Evolutionary conservation across 1,139 yeast genomes (phyloP).

Genomic region (Taphrina communis): DNA sequence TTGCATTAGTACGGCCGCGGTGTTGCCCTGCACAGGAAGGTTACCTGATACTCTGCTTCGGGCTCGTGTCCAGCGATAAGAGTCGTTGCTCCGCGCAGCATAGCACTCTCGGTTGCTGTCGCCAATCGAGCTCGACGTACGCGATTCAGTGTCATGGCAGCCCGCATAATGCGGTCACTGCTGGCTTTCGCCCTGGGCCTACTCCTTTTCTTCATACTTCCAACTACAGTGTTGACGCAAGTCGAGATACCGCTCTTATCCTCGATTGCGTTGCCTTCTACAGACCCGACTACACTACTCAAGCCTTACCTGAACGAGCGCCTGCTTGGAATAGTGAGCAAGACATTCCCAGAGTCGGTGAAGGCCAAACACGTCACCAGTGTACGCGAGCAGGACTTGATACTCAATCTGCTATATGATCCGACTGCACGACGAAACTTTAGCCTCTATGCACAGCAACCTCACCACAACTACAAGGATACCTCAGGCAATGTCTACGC

Average conservation of each 20-base stretch:
- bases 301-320: slow-evolving; percentile 1
- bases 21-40: too few species aligned
- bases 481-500: slow-evolving; percentile 14
- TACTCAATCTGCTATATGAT: slow-evolving; percentile 2
- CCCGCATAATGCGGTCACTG: background rate
- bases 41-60: too few species aligned
- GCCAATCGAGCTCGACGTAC: background rate
- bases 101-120: too few species aligned
- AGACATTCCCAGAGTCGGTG: background rate
- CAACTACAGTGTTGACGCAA: background rate
- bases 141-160: background rate
- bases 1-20: too few species aligned
- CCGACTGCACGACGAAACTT: slow-evolving; percentile 23
- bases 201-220: background rate
- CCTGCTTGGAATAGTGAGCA: slow-evolving; percentile 9
- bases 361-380: slow-evolving; percentile 6
- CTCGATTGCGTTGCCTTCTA: background rate
- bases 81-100: too few species aligned
- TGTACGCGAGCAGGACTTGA: slow-evolving; percentile 8
- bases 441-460: slow-evolving; percentile 2
- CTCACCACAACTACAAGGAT: slow-evolving; percentile 20
- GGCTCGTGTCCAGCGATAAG: too few species aligned
- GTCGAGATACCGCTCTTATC: background rate
- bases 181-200: background rate
- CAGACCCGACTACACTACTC: background rate